These are phyloP conservation scores for Apiospora phragmitis DNA, from an alignment of 2,329 filamentous ascomycete genomes.

Conservation along the genomic window DNA sequence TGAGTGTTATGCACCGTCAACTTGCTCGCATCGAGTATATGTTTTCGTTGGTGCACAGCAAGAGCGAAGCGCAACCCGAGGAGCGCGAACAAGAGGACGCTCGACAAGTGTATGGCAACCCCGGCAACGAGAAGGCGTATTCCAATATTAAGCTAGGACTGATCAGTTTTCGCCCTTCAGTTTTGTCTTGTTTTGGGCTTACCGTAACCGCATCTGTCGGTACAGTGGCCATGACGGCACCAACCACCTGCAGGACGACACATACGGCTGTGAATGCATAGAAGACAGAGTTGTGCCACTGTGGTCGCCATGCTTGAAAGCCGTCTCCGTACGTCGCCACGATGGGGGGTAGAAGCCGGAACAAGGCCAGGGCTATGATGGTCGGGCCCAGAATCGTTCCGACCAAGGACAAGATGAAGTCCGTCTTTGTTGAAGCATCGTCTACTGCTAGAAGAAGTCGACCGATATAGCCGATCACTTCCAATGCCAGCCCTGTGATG, in stretches of 20 bases:
- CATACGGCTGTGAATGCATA: constrained; percentile 21
- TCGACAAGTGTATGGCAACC: constrained; percentile 43
- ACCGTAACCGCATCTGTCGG: constrained; percentile 37
- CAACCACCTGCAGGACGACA: constrained; percentile 39
- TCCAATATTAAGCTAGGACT: constrained; percentile 28
- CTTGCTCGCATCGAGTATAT: constrained; percentile 40
- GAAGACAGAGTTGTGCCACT: constrained; percentile 32
- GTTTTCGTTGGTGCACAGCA: constrained; percentile 35
- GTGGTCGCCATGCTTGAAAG: constrained; percentile 36
- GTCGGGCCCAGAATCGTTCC: constrained; percentile 50
- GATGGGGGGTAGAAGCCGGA: constrained; percentile 46
- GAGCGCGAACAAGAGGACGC: constrained; percentile 40
- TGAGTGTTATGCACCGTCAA: constrained; percentile 41
- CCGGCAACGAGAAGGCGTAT: constrained; percentile 44
- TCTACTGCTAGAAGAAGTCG: constrained; percentile 41
- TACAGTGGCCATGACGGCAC: constrained; percentile 40
- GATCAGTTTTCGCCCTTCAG: background rate
- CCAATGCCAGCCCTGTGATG: constrained; percentile 41
- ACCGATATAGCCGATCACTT: constrained; percentile 48
- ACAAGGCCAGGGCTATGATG: constrained; percentile 45
- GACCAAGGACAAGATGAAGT: constrained; percentile 45
- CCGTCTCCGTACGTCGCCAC: constrained; percentile 47
- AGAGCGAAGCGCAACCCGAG: constrained; percentile 42
- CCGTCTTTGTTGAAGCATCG: constrained; percentile 30
- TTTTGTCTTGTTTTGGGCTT: constrained; percentile 19